These are phyloP conservation scores for Myriosclerotinia duriaeana DNA, from an alignment of 2,329 filamentous ascomycete species.

Conservation along the genomic window DNA sequence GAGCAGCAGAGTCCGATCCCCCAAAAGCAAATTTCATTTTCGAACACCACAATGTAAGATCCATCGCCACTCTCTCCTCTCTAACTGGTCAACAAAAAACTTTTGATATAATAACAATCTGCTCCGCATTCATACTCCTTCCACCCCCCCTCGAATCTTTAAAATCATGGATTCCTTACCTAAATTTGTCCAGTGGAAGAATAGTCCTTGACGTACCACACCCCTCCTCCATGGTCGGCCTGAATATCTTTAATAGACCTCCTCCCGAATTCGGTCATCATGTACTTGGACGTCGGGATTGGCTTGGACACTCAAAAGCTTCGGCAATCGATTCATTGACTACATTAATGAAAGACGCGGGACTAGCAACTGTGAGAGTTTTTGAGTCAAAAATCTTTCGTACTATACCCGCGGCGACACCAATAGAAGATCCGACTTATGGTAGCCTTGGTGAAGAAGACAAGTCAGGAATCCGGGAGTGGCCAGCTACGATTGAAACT, in stretches of 20 bases:
- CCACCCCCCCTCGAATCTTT: neutral
- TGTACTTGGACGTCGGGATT: neutral
- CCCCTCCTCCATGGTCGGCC: neutral
- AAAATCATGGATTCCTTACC: conserved; percentile 8
- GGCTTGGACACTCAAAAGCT: neutral
- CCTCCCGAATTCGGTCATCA: neutral
- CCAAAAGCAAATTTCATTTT: neutral
- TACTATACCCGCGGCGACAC: conserved; percentile 6
- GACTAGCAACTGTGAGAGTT: neutral
- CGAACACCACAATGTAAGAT: neutral
- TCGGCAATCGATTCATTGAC: neutral
- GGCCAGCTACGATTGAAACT: neutral
- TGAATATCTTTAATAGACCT: neutral
- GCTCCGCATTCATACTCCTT: conserved; percentile 1
- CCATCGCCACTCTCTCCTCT: neutral
- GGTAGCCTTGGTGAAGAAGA: neutral
- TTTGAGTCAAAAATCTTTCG: conserved; percentile 7
- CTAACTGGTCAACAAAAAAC: neutral
- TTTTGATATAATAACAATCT: conserved; percentile 13
- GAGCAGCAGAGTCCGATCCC: neutral
- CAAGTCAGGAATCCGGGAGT: neutral
- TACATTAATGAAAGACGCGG: neutral
- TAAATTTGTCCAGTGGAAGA: neutral
- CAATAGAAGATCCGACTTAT: neutral
- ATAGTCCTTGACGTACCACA: conserved; percentile 7